phyloP scores from a whole-genome alignment of 352 stramenopile genomes.

The Peronospora farinosa region DNA sequence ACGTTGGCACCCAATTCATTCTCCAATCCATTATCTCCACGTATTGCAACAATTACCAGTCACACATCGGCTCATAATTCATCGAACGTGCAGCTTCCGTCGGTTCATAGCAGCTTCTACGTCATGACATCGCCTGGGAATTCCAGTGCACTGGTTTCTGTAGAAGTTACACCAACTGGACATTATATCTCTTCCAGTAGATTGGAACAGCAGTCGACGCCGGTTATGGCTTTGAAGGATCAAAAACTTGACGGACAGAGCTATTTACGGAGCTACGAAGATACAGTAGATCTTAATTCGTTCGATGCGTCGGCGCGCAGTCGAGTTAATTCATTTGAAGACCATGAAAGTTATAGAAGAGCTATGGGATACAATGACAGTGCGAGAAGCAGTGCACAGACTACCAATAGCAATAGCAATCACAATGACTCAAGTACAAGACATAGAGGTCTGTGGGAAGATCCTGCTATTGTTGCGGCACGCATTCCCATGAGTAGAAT shows the following conservation, averaged over 20 bases:
- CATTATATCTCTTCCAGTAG: slow-evolving; percentile 6
- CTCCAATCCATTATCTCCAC: slow-evolving; percentile 21
- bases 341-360: slow-evolving; percentile 21
- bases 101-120: slow-evolving; percentile 22
- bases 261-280: slow-evolving; percentile 10
- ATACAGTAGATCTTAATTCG: slow-evolving; percentile 14
- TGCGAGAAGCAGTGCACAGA: slow-evolving; percentile 10
- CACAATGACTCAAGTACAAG: slow-evolving; percentile 16
- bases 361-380: slow-evolving; percentile 26
- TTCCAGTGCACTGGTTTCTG: slow-evolving; percentile 3
- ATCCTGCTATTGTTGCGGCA: slow-evolving; percentile 40
- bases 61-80: slow-evolving; percentile 2
- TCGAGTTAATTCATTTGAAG: slow-evolving; percentile 24
- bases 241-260: slow-evolving; percentile 6
- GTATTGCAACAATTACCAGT: slow-evolving; percentile 20
- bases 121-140: slow-evolving; percentile 30
- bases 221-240: slow-evolving; percentile 8
- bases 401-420: slow-evolving; percentile 22
- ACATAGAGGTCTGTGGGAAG: slow-evolving; percentile 34
- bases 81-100: slow-evolving; percentile 6
- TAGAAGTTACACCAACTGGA: slow-evolving; percentile 12
- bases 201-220: slow-evolving; percentile 2
- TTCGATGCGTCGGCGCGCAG: slow-evolving; percentile 25
- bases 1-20: slow-evolving; percentile 25
- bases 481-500: slow-evolving; percentile 47